Evolutionary conservation across 768 basidiomycete species (phyloP).

Genomic region (Fomitopsis serialis): DNA sequence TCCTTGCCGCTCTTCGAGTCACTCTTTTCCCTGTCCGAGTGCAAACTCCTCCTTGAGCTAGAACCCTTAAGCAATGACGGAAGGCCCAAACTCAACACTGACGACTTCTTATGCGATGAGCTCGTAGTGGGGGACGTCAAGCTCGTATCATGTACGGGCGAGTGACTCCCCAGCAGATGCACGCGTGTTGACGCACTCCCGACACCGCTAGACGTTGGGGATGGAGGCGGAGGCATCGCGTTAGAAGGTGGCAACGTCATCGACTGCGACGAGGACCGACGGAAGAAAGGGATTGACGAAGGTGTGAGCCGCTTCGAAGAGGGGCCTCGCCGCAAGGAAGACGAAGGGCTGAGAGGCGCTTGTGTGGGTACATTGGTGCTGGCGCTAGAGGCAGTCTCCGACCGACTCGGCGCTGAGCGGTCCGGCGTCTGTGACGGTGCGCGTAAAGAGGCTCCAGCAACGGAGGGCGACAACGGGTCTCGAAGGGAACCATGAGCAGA

Average conservation of each 20-base stretch:
- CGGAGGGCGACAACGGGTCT: constrained; percentile 18
- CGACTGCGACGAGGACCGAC: constrained; percentile 85
- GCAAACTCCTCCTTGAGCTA: constrained; percentile 75
- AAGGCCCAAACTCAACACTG: constrained; percentile 74
- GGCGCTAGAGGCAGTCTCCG: constrained; percentile 72
- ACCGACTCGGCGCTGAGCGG: constrained; percentile 52
- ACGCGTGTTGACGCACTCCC: constrained; percentile 29
- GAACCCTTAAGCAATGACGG: constrained; percentile 83
- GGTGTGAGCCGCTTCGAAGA: constrained; percentile 79
- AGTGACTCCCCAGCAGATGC: constrained; percentile 36
- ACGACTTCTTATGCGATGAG: constrained; percentile 72
- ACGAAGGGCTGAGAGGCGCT: constrained; percentile 67
- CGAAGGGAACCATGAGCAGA: constrained; percentile 41
- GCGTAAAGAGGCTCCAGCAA: constrained; percentile 1
- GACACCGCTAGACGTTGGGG: constrained; percentile 29
- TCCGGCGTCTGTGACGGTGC: constrained; percentile 63
- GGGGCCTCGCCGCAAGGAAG: constrained; percentile 62
- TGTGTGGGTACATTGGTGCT: constrained; percentile 60
- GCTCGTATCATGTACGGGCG: constrained; percentile 50
- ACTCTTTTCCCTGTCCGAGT: constrained; percentile 46
- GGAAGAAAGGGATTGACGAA: constrained; percentile 91
- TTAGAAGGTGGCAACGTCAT: constrained; percentile 59
- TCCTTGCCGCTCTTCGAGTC: constrained; percentile 51
- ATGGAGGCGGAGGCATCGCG: constrained; percentile 22
- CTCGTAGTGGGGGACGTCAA: constrained; percentile 50